Evolutionary conservation across 768 basidiomycete species (phyloP).

Genomic region (Infundibulicybe gibba): DNA sequence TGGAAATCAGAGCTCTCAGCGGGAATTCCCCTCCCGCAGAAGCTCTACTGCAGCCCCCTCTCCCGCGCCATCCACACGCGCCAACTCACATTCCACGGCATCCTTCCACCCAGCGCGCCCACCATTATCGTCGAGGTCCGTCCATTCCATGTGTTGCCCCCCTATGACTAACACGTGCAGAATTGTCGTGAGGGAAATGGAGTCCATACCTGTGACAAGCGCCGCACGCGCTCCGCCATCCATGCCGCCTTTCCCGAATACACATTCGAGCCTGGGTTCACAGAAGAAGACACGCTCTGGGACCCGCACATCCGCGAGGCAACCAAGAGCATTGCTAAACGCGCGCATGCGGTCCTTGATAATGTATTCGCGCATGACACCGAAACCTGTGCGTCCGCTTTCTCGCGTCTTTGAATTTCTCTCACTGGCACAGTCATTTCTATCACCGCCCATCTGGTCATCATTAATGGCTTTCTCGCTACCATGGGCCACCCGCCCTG

Average conservation of each 20-base stretch:
- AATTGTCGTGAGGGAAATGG: constrained; percentile 66
- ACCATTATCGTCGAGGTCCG: constrained; percentile 53
- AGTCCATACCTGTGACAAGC: constrained; percentile 69
- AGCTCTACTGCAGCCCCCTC: constrained; percentile 60
- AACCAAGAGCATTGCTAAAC: constrained; percentile 33
- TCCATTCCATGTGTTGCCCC: not conserved
- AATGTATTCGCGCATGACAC: constrained; percentile 45
- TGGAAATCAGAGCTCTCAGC: constrained; percentile 46
- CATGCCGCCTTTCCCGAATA: constrained; percentile 44
- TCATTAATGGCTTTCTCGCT: constrained; percentile 53
- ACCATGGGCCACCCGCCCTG: constrained; percentile 42
- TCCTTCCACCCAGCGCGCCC: constrained; percentile 20
- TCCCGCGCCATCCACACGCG: constrained; percentile 59
- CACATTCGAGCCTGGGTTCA: constrained; percentile 51
- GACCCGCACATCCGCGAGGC: constrained; percentile 51
- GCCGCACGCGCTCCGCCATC: constrained; percentile 49
- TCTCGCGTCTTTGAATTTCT: not conserved
- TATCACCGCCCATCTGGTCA: constrained; percentile 63
- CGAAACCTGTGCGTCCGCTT: constrained; percentile 40
- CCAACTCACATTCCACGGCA: constrained; percentile 44
- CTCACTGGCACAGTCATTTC: constrained; percentile 48
- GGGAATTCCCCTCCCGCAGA: constrained; percentile 49
- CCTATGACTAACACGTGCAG: constrained; percentile 26
- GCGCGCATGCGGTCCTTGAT: constrained; percentile 53
- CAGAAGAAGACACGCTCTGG: constrained; percentile 67